These are phyloP conservation scores for Zymoseptoria passerinii DNA, from an alignment of 2,329 filamentous ascomycete species.

Conservation along the genomic window DNA sequence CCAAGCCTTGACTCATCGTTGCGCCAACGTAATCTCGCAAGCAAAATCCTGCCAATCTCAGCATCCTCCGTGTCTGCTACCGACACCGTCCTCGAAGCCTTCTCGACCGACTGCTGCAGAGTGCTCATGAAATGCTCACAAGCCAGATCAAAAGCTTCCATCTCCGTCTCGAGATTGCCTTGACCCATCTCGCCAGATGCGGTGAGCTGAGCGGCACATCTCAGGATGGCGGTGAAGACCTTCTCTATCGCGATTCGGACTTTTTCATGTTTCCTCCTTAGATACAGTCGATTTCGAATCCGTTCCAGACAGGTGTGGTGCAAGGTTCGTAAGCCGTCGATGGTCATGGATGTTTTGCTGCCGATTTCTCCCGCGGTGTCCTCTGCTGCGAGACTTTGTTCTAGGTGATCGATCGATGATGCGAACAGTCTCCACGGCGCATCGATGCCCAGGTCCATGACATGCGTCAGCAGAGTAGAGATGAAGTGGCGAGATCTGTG, in stretches of 20 bases:
- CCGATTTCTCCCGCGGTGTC: conserved; percentile 30
- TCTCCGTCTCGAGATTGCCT: background rate
- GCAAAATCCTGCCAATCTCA: conserved; percentile 13
- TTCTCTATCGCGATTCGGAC: conserved; percentile 19
- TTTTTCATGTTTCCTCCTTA: conserved; percentile 24
- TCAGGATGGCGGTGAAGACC: conserved; percentile 21
- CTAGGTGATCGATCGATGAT: conserved; percentile 53
- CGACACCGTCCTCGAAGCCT: conserved; percentile 8
- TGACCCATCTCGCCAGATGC: background rate
- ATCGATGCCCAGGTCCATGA: conserved; percentile 69
- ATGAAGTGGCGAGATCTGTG: conserved; percentile 76
- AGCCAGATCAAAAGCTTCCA: conserved; percentile 4
- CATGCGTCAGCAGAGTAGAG: conserved; percentile 62
- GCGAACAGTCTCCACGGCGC: conserved; percentile 67
- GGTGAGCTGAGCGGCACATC: conserved; percentile 7
- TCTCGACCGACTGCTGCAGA: conserved; percentile 12
- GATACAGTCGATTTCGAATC: conserved; percentile 26
- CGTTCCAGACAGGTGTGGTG: conserved; percentile 25
- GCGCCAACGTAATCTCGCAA: conserved; percentile 17
- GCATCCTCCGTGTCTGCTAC: conserved; percentile 8
- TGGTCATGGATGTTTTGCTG: conserved; percentile 10
- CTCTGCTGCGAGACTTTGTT: conserved; percentile 45
- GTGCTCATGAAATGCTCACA: conserved; percentile 4
- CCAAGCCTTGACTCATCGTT: background rate
- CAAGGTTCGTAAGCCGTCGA: conserved; percentile 19